These are phyloP conservation scores for Teunomyces funiuensis DNA, from an alignment of 805 yeast species.

Conservation along the genomic window DNA sequence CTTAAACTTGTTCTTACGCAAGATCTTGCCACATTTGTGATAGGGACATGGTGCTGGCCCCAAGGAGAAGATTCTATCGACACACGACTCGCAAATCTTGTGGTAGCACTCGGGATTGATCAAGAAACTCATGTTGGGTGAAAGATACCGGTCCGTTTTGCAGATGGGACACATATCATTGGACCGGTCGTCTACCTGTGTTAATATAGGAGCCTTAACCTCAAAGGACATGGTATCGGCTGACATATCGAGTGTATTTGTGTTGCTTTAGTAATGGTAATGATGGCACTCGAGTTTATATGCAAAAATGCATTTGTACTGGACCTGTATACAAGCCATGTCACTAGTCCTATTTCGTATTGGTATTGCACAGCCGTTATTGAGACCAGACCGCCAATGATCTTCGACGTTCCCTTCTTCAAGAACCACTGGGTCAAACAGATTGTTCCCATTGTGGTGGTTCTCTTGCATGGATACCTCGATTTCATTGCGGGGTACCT, in stretches of 20 bases:
- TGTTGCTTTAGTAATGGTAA: not conserved
- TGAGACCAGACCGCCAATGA: too few relatives aligned
- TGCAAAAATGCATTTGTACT: too few relatives aligned
- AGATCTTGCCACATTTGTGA: constrained; percentile 80
- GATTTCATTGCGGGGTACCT: constrained; percentile 46
- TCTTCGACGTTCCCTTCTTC: constrained; percentile 10
- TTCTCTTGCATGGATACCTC: constrained; percentile 37
- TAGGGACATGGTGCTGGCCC: constrained; percentile 99
- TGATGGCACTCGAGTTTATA: too few relatives aligned
- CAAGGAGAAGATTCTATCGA: constrained; percentile 85
- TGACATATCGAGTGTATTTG: not conserved
- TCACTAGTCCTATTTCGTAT: too few relatives aligned
- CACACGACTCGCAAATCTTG: constrained; percentile 95
- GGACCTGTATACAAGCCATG: too few relatives aligned
- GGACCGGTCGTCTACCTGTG: constrained; percentile 44
- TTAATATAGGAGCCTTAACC: not conserved
- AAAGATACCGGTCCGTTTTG: constrained; percentile 88
- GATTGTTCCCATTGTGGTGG: constrained; percentile 27
- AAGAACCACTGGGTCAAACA: constrained; percentile 15
- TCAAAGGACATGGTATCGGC: constrained; percentile 3
- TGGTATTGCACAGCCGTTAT: too few relatives aligned
- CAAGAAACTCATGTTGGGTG: constrained; percentile 88
- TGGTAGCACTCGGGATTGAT: constrained; percentile 98
- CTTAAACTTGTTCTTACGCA: constrained; percentile 87
- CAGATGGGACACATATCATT: constrained; percentile 96